phyloP scores from a whole-genome alignment of 2,329 filamentous ascomycete genomes.

The Elsinoe ampelina region DNA sequence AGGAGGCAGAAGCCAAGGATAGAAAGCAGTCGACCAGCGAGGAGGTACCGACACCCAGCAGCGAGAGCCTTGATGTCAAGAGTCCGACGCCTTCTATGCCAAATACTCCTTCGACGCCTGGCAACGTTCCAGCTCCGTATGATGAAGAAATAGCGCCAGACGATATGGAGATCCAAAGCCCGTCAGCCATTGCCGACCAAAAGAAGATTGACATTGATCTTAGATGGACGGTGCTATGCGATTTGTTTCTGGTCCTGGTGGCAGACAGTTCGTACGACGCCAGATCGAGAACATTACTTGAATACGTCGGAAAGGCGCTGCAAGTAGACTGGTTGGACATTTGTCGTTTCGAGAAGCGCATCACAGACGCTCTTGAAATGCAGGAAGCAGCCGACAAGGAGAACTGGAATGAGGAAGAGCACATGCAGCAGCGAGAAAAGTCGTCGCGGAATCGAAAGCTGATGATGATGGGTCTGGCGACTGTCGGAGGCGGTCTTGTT shows the following conservation, averaged over 20 bases:
- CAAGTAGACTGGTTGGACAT: constrained; percentile 86
- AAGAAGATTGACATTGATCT: constrained; percentile 90
- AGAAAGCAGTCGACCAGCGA: background rate
- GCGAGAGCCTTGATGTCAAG: constrained; percentile 14
- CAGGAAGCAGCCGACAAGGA: constrained; percentile 89
- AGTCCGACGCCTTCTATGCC: constrained; percentile 22
- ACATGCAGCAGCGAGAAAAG: constrained; percentile 80
- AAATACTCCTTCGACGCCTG: constrained; percentile 26
- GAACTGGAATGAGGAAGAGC: constrained; percentile 94
- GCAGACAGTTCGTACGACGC: constrained; percentile 92
- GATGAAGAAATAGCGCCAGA: constrained; percentile 57
- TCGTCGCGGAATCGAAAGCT: constrained; percentile 71
- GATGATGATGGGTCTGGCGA: constrained; percentile 93
- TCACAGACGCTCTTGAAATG: constrained; percentile 91
- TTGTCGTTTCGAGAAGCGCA: constrained; percentile 90
- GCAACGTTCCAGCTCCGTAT: constrained; percentile 41
- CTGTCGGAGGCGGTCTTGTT: constrained; percentile 86
- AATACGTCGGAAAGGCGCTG: constrained; percentile 70
- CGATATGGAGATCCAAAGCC: constrained; percentile 68
- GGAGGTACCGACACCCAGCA: background rate
- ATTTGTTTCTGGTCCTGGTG: constrained; percentile 90
- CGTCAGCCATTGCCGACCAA: constrained; percentile 70
- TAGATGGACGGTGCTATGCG: constrained; percentile 92
- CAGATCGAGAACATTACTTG: constrained; percentile 73
- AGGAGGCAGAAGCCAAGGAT: background rate